These are phyloP conservation scores for Fusarium neocosmosporiellum DNA, from an alignment of 2,329 filamentous ascomycete genomes.

Conservation along the genomic window DNA sequence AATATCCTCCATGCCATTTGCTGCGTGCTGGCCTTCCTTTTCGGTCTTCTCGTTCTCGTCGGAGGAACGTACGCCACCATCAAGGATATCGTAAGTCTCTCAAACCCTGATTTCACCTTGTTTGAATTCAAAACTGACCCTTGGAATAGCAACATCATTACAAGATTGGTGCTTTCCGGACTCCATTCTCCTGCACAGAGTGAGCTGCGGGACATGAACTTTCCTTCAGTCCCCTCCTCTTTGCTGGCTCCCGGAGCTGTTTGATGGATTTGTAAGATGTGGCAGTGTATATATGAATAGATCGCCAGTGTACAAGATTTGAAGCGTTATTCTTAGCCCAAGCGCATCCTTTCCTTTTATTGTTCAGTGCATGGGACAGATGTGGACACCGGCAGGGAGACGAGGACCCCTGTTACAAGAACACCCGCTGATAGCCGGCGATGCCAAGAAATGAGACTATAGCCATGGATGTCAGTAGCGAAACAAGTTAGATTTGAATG, in stretches of 20 bases:
- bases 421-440: not conserved
- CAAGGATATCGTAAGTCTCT: slow-evolving; percentile 17
- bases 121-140: not conserved
- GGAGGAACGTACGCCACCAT: slow-evolving; percentile 22
- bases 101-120: not conserved
- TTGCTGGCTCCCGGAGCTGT: not conserved
- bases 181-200: not conserved
- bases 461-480: not conserved
- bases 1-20: slow-evolving; percentile 14
- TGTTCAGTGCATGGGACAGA: not conserved
- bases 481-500: not conserved
- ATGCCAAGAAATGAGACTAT: not conserved
- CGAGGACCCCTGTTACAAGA: not conserved
- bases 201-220: not conserved
- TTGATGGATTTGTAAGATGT: not conserved
- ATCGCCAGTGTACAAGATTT: not conserved
- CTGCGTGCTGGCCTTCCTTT: not conserved
- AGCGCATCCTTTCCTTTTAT: not conserved
- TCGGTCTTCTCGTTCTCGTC: slow-evolving; percentile 20
- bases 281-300: not conserved
- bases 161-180: slow-evolving; percentile 1
- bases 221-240: not conserved
- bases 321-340: not conserved
- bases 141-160: slow-evolving; percentile 13
- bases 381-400: not conserved